Evolutionary conservation across 2,329 filamentous ascomycete genomes (phyloP).

Genomic region (Rhinocladiella mackenziei): DNA sequence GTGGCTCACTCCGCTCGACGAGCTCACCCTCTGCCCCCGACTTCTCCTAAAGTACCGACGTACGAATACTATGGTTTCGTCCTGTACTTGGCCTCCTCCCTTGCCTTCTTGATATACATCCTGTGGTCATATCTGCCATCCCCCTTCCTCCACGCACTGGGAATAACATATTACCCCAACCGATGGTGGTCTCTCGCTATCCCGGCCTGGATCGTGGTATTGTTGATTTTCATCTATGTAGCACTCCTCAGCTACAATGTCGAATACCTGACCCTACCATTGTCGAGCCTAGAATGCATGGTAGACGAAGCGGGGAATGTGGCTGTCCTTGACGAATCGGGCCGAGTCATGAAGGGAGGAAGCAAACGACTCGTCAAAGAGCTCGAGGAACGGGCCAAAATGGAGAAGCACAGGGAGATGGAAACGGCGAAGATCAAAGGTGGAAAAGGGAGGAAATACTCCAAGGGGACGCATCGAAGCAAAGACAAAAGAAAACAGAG

Average conservation of each 20-base stretch:
- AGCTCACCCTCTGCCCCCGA: slow-evolving; percentile 68
- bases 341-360: slow-evolving; percentile 49
- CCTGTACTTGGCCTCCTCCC: slow-evolving; percentile 81
- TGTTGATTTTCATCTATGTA: slow-evolving; percentile 87
- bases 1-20: slow-evolving; percentile 58
- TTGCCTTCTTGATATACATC: slow-evolving; percentile 69
- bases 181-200: slow-evolving; percentile 96
- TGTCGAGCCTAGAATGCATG: slow-evolving; percentile 78
- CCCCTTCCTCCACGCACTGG: slow-evolving; percentile 84
- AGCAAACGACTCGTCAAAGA: slow-evolving; percentile 33
- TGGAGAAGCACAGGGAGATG: slow-evolving; percentile 40
- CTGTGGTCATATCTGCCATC: slow-evolving; percentile 89
- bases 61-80: slow-evolving; percentile 99
- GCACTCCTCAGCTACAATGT: slow-evolving; percentile 89
- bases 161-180: slow-evolving; percentile 95
- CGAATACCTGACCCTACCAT: slow-evolving; percentile 75
- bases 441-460: slow-evolving; percentile 4
- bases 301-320: slow-evolving; percentile 87
- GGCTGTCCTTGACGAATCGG: slow-evolving; percentile 72
- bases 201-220: slow-evolving; percentile 83
- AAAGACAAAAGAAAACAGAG: slow-evolving; percentile 19
- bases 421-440: slow-evolving; percentile 39
- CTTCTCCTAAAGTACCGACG: slow-evolving; percentile 90
- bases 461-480: slow-evolving; percentile 30
- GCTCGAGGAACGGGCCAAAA: slow-evolving; percentile 19